Evolutionary conservation across 2,329 filamentous ascomycete species (phyloP).

Genomic region (Neoscytalidium dimidiatum): DNA sequence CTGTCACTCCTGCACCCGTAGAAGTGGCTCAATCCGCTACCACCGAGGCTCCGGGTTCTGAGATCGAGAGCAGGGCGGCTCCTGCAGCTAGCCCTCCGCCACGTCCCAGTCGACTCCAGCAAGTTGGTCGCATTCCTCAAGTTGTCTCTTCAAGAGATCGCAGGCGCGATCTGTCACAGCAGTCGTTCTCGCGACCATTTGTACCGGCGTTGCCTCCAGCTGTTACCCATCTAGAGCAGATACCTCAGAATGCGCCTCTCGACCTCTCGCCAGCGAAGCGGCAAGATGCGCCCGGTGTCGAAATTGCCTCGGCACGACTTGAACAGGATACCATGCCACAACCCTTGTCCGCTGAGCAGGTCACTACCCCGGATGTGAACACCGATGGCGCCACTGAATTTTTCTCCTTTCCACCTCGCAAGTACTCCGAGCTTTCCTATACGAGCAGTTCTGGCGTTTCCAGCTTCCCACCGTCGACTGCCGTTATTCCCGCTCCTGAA

Average conservation of each 20-base stretch:
- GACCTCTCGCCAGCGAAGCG: not conserved
- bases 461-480: constrained; percentile 63
- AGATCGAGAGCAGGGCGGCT: not conserved
- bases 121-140: constrained; percentile 83
- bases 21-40: not conserved
- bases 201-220: constrained; percentile 46
- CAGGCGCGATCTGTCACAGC: constrained; percentile 66
- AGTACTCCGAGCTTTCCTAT: constrained; percentile 68
- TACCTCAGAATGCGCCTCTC: not conserved
- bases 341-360: not conserved
- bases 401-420: constrained; percentile 70
- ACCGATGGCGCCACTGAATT: constrained; percentile 58
- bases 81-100: not conserved
- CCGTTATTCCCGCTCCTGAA: constrained; percentile 63
- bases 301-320: not conserved
- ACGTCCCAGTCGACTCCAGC: constrained; percentile 68
- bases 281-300: not conserved
- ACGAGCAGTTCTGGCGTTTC: constrained; percentile 67
- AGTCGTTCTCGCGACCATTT: constrained; percentile 87
- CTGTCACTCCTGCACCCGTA: not conserved
- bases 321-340: not conserved
- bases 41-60: not conserved
- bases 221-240: constrained; percentile 20
- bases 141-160: constrained; percentile 69
- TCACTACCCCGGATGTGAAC: constrained; percentile 17